Conservation (phyloP, 2,329 filamentous ascomycete genomes). For the Pezicula carpinea region DNA sequence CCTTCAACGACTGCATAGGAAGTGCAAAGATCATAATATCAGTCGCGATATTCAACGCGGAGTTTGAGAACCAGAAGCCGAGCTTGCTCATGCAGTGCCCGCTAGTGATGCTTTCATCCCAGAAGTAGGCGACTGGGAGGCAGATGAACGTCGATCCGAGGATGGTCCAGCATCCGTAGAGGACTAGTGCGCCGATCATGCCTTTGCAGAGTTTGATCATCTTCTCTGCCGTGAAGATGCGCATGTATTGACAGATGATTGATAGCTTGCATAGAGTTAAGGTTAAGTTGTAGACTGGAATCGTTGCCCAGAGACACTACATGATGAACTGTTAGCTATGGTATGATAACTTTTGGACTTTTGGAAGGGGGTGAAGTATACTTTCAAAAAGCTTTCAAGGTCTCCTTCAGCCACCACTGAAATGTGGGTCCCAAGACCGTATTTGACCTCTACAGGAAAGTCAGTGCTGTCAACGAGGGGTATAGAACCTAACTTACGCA, state of each 20-base stretch:
- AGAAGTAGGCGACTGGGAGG: conserved; percentile 13
- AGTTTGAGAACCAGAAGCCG: conserved; percentile 43
- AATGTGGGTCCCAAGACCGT: not conserved
- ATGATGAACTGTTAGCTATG: not conserved
- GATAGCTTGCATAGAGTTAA: conserved; percentile 25
- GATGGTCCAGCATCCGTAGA: conserved; percentile 25
- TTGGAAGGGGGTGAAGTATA: not conserved
- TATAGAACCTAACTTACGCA: not conserved
- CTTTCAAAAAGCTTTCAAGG: not conserved
- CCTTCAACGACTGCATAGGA: conserved; percentile 27
- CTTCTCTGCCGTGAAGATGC: conserved; percentile 20
- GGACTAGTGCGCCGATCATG: conserved; percentile 16
- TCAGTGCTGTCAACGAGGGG: not conserved
- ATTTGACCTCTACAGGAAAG: not conserved
- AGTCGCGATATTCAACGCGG: conserved; percentile 29
- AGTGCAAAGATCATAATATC: conserved; percentile 30
- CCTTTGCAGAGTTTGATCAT: conserved; percentile 19
- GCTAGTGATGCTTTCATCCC: not conserved
- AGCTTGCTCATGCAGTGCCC: conserved; percentile 1
- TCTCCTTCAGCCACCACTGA: not conserved
- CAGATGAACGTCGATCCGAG: conserved; percentile 24
- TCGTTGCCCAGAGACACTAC: conserved; percentile 23
- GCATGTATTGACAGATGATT: conserved; percentile 24
- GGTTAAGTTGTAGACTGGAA: conserved; percentile 22
- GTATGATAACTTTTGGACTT: not conserved